Evolutionary conservation across 805 yeast species (phyloP).

Genomic region (Sugiyamaella boreocaroliniensis): DNA sequence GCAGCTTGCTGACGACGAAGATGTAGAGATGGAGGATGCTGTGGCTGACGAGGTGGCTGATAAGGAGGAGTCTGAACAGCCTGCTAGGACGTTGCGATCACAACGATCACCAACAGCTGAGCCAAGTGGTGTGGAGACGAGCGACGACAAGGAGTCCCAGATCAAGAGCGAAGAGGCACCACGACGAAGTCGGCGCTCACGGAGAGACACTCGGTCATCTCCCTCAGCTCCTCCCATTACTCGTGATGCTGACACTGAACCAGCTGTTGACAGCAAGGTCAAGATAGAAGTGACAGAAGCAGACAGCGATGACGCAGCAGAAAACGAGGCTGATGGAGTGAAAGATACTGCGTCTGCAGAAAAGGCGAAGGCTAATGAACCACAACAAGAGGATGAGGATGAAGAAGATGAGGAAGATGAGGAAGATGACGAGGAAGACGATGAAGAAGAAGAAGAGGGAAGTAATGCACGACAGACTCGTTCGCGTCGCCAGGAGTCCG

Average conservation of each 20-base stretch:
- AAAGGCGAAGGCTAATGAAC: conserved; percentile 7
- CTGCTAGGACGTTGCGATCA: no score
- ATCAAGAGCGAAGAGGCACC: neutral
- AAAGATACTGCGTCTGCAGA: conserved; percentile 6
- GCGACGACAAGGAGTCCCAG: neutral
- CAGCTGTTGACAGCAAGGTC: conserved; percentile 2
- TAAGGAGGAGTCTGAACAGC: neutral
- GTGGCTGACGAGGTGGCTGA: conserved; percentile 13
- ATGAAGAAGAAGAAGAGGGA: conserved; percentile 4
- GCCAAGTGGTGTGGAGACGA: neutral
- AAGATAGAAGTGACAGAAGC: conserved; percentile 5
- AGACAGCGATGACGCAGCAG: conserved; percentile 2
- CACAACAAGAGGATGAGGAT: conserved; percentile 6
- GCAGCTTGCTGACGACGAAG: conserved; percentile 5
- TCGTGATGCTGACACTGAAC: neutral
- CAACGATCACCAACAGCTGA: no score
- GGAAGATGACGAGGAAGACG: conserved; percentile 9
- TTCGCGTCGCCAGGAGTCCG: conserved; percentile 1
- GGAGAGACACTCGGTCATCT: neutral
- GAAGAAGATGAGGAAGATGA: conserved; percentile 9
- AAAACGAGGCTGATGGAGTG: conserved; percentile 5
- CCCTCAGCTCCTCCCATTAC: neutral
- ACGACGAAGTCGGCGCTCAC: neutral
- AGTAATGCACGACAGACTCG: conserved; percentile 2
- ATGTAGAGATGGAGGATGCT: conserved; percentile 4